These are phyloP conservation scores for Trichoderma polysporum DNA, from an alignment of 2,329 filamentous ascomycete species.

Conservation along the genomic window DNA sequence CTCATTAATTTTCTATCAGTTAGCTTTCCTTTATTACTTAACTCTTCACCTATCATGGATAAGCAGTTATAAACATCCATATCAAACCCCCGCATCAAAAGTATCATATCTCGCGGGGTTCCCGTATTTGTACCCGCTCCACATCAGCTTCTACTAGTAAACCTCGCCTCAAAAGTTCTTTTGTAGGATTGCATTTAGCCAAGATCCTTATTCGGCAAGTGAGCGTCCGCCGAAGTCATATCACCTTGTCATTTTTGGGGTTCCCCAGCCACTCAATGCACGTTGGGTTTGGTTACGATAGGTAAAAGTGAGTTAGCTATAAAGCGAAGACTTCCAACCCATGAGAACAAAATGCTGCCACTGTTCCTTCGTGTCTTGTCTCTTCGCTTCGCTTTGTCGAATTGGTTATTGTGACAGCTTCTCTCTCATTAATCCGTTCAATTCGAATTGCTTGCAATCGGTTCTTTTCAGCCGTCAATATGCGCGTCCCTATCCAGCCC, in stretches of 20 bases:
- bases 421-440: too few species aligned
- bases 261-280: background rate
- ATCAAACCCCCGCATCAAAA: background rate
- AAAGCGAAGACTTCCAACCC: background rate
- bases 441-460: background rate
- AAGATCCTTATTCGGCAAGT: conserved; percentile 3
- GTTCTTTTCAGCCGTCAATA: background rate
- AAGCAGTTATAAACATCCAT: background rate
- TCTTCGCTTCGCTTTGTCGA: too few species aligned
- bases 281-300: background rate
- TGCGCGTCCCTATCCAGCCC: conserved; percentile 22
- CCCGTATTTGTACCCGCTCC: background rate
- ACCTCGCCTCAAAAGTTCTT: background rate
- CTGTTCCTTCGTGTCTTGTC: too few species aligned
- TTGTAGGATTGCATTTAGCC: conserved; percentile 9
- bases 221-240: background rate
- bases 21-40: background rate
- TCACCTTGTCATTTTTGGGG: background rate
- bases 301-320: background rate
- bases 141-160: background rate
- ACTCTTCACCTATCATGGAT: background rate
- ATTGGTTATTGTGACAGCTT: background rate
- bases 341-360: too few species aligned
- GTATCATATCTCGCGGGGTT: background rate
- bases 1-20: background rate